Percentiles rank a stretch among this genome's conserved stretches.
Evolutionary conservation across 2,329 filamentous ascomycete species (phyloP).

Genomic region (Penicillium sp.): DNA sequence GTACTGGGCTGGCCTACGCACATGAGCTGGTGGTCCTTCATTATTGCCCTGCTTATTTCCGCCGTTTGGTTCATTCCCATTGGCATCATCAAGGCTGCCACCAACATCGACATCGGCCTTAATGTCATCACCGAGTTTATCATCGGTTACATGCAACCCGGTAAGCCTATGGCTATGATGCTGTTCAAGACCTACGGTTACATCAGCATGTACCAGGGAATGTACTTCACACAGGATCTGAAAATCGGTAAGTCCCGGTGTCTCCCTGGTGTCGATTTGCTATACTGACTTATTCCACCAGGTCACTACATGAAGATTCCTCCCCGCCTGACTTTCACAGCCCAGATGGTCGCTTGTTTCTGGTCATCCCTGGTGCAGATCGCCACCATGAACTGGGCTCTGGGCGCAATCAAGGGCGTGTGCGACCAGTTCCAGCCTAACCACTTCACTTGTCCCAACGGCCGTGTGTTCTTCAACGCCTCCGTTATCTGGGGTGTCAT

Average conservation of each 20-base stretch:
- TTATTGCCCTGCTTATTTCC: constrained; percentile 64
- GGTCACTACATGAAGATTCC: constrained; percentile 63
- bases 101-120: constrained; percentile 63
- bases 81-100: constrained; percentile 66
- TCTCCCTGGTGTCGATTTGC: neutral
- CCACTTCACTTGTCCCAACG: constrained; percentile 59
- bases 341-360: constrained; percentile 51
- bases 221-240: constrained; percentile 64
- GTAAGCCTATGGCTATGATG: constrained; percentile 70
- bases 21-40: constrained; percentile 69
- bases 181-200: constrained; percentile 74
- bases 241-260: constrained; percentile 50
- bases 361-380: constrained; percentile 53
- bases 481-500: constrained; percentile 73
- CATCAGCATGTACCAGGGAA: constrained; percentile 63
- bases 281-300: constrained; percentile 2
- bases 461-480: constrained; percentile 64
- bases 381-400: constrained; percentile 45
- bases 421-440: constrained; percentile 59
- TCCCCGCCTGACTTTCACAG: constrained; percentile 51
- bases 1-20: constrained; percentile 61
- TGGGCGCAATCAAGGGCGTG: constrained; percentile 59
- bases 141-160: constrained; percentile 70
- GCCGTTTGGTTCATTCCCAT: constrained; percentile 61
- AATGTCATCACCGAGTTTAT: constrained; percentile 74